Evolutionary conservation across 768 basidiomycete genomes (phyloP).

Genomic region (Termitomyces sp.): DNA sequence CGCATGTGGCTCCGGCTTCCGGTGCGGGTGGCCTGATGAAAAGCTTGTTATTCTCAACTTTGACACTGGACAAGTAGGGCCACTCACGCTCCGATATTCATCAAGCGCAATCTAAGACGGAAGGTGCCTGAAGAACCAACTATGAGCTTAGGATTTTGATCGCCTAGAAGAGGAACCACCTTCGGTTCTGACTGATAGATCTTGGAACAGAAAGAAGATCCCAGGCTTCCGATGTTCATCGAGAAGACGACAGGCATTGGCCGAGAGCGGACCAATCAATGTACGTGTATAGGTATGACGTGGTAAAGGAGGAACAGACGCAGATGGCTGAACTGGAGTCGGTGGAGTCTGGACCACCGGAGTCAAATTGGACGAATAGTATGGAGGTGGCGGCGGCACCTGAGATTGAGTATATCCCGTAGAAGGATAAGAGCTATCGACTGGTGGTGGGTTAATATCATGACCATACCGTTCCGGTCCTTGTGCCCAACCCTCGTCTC

Average conservation of each 20-base stretch:
- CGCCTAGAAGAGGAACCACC: slow-evolving; percentile 38
- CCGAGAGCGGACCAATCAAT: slow-evolving; percentile 84
- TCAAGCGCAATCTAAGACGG: slow-evolving; percentile 80
- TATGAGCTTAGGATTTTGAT: slow-evolving; percentile 6
- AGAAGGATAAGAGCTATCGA: slow-evolving; percentile 28
- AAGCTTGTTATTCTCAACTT: neutral
- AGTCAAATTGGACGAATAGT: slow-evolving; percentile 20
- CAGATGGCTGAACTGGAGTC: slow-evolving; percentile 12
- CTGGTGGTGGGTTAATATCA: slow-evolving; percentile 28
- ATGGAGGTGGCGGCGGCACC: slow-evolving; percentile 23
- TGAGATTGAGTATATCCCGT: slow-evolving; percentile 24
- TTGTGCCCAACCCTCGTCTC: slow-evolving; percentile 32
- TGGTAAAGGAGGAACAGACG: slow-evolving; percentile 38
- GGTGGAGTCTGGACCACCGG: slow-evolving; percentile 12
- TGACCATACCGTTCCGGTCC: slow-evolving; percentile 21
- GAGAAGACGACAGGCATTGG: slow-evolving; percentile 79
- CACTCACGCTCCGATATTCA: slow-evolving; percentile 90
- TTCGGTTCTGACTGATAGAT: slow-evolving; percentile 91
- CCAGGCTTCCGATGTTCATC: slow-evolving; percentile 86
- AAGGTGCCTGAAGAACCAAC: slow-evolving; percentile 59
- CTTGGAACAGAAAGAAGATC: slow-evolving; percentile 94
- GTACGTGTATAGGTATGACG: slow-evolving; percentile 80
- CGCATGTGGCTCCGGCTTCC: slow-evolving; percentile 58
- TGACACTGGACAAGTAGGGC: neutral
- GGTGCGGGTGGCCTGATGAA: slow-evolving; percentile 65